Evolutionary conservation across 148 eudicot species (phyloP).

Genomic region (Chenopodium berlandieri): DNA sequence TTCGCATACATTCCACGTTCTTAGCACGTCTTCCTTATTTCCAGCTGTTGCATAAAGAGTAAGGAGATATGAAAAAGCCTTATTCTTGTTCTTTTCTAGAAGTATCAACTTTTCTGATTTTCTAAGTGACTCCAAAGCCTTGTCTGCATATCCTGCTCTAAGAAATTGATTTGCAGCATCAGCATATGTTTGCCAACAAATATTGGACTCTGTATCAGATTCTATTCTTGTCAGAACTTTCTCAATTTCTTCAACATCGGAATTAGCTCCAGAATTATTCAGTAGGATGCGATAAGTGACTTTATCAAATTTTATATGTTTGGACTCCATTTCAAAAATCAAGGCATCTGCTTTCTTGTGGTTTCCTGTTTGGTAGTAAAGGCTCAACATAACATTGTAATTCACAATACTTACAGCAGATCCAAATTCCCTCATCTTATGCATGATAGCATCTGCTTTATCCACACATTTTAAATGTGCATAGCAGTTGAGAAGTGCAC

Average conservation of each 20-base stretch:
- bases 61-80: constrained; percentile 28
- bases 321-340: constrained; percentile 36
- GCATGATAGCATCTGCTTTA: constrained; percentile 44
- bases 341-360: constrained; percentile 31
- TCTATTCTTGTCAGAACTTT: constrained; percentile 33
- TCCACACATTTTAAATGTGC: constrained; percentile 33
- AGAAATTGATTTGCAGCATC: constrained; percentile 37
- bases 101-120: constrained; percentile 35
- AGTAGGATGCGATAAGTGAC: constrained; percentile 29
- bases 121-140: constrained; percentile 30
- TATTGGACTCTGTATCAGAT: constrained; percentile 22
- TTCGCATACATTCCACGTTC: constrained; percentile 43
- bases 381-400: constrained; percentile 38
- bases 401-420: neutral
- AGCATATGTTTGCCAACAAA: constrained; percentile 36
- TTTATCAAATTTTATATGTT: constrained; percentile 24
- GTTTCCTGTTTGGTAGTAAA: constrained; percentile 27
- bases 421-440: constrained; percentile 36
- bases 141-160: constrained; percentile 32
- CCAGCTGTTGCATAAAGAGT: constrained; percentile 38
- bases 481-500: constrained; percentile 42
- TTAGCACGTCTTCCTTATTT: constrained; percentile 42
- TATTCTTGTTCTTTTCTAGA: constrained; percentile 18
- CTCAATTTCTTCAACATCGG: constrained; percentile 30
- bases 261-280: constrained; percentile 25